Evolutionary conservation across 75 land plant species (phyloP).

Genomic region (Selaginella tamariscina): DNA sequence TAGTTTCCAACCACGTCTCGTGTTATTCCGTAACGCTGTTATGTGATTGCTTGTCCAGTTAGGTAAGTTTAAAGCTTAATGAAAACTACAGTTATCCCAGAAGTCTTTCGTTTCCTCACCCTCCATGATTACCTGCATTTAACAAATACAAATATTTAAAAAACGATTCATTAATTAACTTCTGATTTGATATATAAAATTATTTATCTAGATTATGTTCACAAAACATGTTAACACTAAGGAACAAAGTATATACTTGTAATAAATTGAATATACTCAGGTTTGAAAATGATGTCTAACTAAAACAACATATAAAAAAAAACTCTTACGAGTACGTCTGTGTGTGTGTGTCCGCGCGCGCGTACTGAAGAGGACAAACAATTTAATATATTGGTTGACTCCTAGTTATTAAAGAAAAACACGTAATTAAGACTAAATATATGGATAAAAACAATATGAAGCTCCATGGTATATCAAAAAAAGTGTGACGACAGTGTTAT

Average conservation of each 20-base stretch:
- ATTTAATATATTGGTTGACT: too few relatives aligned
- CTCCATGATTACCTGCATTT: slow-evolving; percentile 28
- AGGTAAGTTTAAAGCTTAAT: too few relatives aligned
- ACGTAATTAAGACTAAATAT: too few relatives aligned
- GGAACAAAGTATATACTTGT: background rate
- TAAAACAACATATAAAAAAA: background rate
- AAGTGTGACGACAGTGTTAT: too few relatives aligned
- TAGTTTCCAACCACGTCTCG: too few relatives aligned
- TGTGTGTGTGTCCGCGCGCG: too few relatives aligned
- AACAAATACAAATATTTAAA: background rate
- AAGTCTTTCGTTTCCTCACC: slow-evolving; percentile 29
- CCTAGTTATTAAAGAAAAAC: too few relatives aligned
- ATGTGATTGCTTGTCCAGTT: too few relatives aligned
- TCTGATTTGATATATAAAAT: background rate
- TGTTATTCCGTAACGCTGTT: too few relatives aligned
- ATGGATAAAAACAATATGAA: too few relatives aligned
- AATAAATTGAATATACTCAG: background rate
- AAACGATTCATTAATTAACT: background rate
- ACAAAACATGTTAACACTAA: background rate
- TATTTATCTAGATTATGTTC: background rate
- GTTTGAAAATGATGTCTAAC: background rate
- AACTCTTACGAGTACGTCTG: background rate
- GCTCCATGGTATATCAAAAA: too few relatives aligned
- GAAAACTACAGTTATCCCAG: slow-evolving; percentile 14
- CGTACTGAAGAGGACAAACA: too few relatives aligned